phyloP scores from a whole-genome alignment of 83 land plant genomes.

The Larix sibirica region DNA sequence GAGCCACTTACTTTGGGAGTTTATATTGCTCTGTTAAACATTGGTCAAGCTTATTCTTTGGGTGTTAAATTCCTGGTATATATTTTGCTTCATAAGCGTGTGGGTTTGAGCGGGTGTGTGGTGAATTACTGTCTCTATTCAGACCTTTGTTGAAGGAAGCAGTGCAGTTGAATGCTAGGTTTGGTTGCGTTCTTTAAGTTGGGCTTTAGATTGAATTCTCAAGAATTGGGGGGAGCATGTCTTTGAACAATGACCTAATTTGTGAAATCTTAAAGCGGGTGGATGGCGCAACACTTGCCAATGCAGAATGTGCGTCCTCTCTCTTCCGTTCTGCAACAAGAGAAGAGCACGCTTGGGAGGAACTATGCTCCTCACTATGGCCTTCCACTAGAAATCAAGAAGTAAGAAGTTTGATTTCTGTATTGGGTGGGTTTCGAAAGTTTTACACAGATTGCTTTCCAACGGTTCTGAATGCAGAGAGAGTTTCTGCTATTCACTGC shows the following conservation, averaged over 20 bases:
- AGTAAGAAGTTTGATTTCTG: slow-evolving; percentile 21
- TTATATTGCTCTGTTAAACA: no score
- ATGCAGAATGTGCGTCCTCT: slow-evolving; percentile 33
- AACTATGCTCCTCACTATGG: slow-evolving; percentile 34
- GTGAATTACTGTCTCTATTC: no score
- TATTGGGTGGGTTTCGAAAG: slow-evolving; percentile 36
- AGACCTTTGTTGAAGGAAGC: no score
- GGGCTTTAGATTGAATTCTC: no score
- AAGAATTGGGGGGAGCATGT: background rate
- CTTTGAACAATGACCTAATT: slow-evolving; percentile 32
- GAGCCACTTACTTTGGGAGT: no score
- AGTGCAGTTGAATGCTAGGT: no score
- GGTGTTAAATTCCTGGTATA: no score
- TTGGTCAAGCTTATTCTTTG: no score
- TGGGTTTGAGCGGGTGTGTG: no score
- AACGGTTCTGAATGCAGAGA: slow-evolving; percentile 7
- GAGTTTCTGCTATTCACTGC: background rate
- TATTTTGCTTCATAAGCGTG: no score
- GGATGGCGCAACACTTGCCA: slow-evolving; percentile 46
- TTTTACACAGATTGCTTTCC: slow-evolving; percentile 42
- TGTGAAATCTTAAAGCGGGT: slow-evolving; percentile 37
- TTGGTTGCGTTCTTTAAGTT: no score
- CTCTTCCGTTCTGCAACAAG: slow-evolving; percentile 15
- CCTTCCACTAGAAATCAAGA: slow-evolving; percentile 35
- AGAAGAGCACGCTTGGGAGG: slow-evolving; percentile 37